These are phyloP conservation scores for Erythrophleum ivorense DNA, from an alignment of 331 rosid species.

Conservation along the genomic window DNA sequence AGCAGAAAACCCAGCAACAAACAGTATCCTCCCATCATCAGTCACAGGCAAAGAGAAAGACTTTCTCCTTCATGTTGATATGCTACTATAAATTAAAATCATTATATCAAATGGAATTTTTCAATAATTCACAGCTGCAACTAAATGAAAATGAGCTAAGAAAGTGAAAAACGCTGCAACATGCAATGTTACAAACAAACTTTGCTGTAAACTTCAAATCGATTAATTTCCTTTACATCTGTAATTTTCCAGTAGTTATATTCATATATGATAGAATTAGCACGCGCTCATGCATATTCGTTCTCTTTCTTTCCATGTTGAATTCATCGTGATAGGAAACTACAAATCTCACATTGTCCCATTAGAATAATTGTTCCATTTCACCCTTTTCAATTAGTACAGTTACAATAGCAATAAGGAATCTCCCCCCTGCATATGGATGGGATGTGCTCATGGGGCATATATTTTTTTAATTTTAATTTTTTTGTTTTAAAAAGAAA, in stretches of 20 bases:
- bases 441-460: no score
- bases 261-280: not conserved
- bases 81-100: slow-evolving; percentile 8
- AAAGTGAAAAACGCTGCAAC: not conserved
- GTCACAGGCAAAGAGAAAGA: not conserved
- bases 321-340: not conserved
- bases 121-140: not conserved
- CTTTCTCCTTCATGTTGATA: not conserved
- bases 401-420: not conserved
- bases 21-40: not conserved
- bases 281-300: not conserved
- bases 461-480: no score
- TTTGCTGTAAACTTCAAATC: not conserved
- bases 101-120: not conserved
- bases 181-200: not conserved
- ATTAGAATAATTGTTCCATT: not conserved
- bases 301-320: not conserved
- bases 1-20: slow-evolving; percentile 7
- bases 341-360: not conserved
- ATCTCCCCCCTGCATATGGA: no score
- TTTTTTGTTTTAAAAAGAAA: no score
- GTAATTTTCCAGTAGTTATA: not conserved
- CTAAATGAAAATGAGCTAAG: not conserved
- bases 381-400: not conserved
- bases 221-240: not conserved